Conservation (phyloP, 352 stramenopile genomes). For the Globisporangium radiosum region DNA sequence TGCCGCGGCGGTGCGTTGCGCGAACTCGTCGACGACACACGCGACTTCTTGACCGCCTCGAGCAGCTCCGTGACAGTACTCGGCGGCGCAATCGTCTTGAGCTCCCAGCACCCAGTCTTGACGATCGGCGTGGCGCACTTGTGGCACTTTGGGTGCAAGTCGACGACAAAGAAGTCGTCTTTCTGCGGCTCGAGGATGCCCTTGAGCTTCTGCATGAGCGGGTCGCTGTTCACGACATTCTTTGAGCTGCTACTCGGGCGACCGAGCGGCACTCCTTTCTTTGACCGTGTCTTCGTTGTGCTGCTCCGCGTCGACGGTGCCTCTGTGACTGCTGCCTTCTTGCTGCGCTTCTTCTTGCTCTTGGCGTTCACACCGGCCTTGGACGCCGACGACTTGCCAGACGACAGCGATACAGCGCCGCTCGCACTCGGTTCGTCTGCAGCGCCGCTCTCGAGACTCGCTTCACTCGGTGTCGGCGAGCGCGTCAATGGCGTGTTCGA, state of each 20-base stretch:
- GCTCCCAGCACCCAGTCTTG: conserved; percentile 79
- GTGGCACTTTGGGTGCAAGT: conserved; percentile 88
- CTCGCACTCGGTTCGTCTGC: not conserved
- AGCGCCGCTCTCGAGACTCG: conserved; percentile 7
- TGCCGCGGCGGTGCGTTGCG: conserved; percentile 66
- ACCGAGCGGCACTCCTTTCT: conserved; percentile 40
- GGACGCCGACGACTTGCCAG: conserved; percentile 12
- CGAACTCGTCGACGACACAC: conserved; percentile 49
- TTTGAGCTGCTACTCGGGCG: conserved; percentile 50
- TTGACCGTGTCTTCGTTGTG: conserved; percentile 62
- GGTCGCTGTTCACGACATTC: conserved; percentile 84
- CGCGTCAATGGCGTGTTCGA: conserved; percentile 35
- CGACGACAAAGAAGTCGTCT: conserved; percentile 98
- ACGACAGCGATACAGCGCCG: conserved; percentile 4
- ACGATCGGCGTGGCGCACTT: conserved; percentile 84
- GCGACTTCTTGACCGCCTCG: conserved; percentile 68
- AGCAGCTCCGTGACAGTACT: conserved; percentile 73
- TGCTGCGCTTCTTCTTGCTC: conserved; percentile 78
- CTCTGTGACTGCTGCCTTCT: conserved; percentile 47
- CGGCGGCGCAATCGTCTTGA: conserved; percentile 61
- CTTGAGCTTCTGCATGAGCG: conserved; percentile 97
- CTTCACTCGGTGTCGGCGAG: conserved; percentile 47
- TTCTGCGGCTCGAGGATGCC: conserved; percentile 98
- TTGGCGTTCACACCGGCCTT: conserved; percentile 26
- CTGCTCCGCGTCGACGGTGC: conserved; percentile 46